Evolutionary conservation across 345 rosid genomes (phyloP).

Genomic region (Citrus sp.): DNA sequence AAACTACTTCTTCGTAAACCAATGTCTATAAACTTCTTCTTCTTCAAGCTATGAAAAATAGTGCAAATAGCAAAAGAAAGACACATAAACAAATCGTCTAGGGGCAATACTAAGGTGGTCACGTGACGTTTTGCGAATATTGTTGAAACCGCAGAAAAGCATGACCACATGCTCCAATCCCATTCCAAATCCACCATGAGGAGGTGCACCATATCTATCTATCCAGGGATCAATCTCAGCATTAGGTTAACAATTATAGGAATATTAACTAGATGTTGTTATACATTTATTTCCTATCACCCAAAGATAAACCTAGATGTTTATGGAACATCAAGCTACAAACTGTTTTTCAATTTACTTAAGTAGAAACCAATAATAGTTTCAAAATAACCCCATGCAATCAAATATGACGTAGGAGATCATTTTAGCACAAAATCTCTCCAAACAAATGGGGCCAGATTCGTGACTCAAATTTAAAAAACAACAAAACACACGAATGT

Average conservation of each 20-base stretch:
- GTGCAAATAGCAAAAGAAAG: background rate
- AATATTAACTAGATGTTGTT: background rate
- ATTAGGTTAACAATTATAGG: background rate
- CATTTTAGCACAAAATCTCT: background rate
- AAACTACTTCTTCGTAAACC: background rate
- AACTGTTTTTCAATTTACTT: background rate
- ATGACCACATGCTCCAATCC: conserved; percentile 88
- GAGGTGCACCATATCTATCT: conserved; percentile 74
- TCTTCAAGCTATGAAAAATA: background rate
- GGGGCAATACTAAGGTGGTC: conserved; percentile 80
- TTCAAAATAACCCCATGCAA: no score
- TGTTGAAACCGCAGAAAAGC: conserved; percentile 75
- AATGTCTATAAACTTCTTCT: background rate
- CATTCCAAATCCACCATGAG: conserved; percentile 89
- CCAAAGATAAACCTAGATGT: background rate
- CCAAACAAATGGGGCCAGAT: background rate
- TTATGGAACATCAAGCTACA: background rate
- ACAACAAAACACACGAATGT: background rate
- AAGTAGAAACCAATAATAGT: background rate
- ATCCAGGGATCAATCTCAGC: conserved; percentile 13
- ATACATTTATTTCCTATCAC: no score
- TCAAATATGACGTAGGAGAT: background rate
- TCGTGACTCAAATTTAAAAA: background rate
- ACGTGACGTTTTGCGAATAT: conserved; percentile 78
- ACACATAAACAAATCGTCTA: conserved; percentile 17